Evolutionary conservation across 345 rosid species (phyloP), one percentile per base, ranked within the genome.

Genomic region (Lumnitzera racemosa): DNA sequence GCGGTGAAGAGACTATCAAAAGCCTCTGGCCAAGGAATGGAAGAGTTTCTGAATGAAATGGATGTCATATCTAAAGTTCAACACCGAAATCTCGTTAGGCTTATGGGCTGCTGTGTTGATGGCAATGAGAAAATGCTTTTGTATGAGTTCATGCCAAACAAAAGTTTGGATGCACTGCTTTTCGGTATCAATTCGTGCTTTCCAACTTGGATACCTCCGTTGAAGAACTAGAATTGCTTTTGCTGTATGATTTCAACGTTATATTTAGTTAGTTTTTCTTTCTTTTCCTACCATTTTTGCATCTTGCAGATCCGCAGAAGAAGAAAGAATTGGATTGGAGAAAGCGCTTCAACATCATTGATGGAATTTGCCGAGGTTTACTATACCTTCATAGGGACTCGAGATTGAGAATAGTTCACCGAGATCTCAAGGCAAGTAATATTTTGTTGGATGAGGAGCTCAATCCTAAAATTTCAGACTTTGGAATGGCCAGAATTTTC

Each of bases 41-140:
- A 67, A 63, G 79, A 81, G 55, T 78, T 81, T 51, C 59, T 59
- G 67, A 79, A 70, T 24, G 83, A 81, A 27, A 70, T 74, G 62
- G 55, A 54, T 23, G 71, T 76, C 11, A 73, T 81, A 13, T 64
- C 74, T 0, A 62, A 78, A 46, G 74, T 81, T 15, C 81, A 76
- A 31, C 75, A 80, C 27, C 55, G 66, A 15, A 80, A 74, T 66
- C 67, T 72, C 13, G 81, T 72, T 47, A 70, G 62, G 49, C 73
- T 74, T 1, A 58, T 67, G 0, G 81, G 81, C 20, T 74, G 70
- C 59, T 67, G 75, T 24, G 60, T 64, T 25, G 71, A 71, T 15
- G 66, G 69, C 52, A 71, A 71, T 12, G 79, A 76, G 47, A 74
- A 64, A 57, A 70, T 74, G 58, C 29, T 76, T 46, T 36, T 71